Evolutionary conservation across 371 early-diverging fungal species (phyloP), one percentile per base, ranked within the genome.

Genomic region (Smittium mucronatum): DNA sequence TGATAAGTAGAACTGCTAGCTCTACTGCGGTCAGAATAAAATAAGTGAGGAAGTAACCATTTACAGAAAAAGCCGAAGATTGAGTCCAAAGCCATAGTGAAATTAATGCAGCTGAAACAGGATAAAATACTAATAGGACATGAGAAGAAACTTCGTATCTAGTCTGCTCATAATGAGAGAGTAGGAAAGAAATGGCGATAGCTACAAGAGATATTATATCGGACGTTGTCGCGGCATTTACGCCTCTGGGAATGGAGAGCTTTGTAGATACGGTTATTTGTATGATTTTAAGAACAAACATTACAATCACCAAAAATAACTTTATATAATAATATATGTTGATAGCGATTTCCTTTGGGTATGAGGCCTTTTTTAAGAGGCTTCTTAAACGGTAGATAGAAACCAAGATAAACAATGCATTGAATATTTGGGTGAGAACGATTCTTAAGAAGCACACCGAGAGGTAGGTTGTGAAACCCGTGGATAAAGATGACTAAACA

Each of bases 61-160:
- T 33, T 2, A 8, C 34, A 5, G 36, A 32, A 82, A 74, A 25
- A 76, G 70, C 65, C 79, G 70, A 15, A 82, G 64, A 32, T 76
- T 31, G 76, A 0, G 93, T 87, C 32, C 89, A 86, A 34, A 90
- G 74, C 69, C 85, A 82, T 67, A 88, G 65, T 16, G 75, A 74
- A 63, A 82, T 71, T 0, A 74, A 76, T 26, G 81, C 59, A 11
- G 84, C 60, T 16, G 77, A 76, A 60, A 86, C 78, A 25, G 89
- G 75, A 92, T 92, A 93, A 73, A 81, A 92, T 64, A 92, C 79
- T 58, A 90, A 75, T 16, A 94, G 81, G 0, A 84, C 76, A 25
- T 83, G 82, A 0, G 92, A 90, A 0, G 88, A 73, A 26, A 84
- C 76, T 30, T 82, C 75, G 34, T 85, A 83, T 17, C 87, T 81